Evolutionary conservation across 257 asterid species (phyloP), one percentile per base, ranked within the genome.

Genomic region (Jaltomata sinuosa): DNA sequence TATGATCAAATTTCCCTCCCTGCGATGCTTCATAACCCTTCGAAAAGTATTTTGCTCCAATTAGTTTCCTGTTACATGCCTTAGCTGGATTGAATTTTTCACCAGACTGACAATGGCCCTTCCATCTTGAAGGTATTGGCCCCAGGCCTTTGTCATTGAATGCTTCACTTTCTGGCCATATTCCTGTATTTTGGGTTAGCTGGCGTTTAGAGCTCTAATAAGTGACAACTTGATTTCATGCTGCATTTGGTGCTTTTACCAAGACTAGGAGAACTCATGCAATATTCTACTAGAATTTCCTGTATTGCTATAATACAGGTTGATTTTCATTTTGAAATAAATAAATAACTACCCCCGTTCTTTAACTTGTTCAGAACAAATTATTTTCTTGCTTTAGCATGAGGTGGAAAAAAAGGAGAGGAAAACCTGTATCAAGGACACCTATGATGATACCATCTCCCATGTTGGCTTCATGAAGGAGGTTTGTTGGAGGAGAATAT

Each of bases 401-500:
- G 62, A 54, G 62, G 27, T 21, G n/a, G 62, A 54, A 55, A 19
- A 54, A 54, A 52, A 54, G 25, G 27, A 34, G 22, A 34, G 34
- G 2, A 14, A 7, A 19, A 92, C 95, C 93, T 80, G 93, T 59
- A 74, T 91, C 96, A 1, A 91, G 69, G 61, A 92, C 86, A 15
- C 93, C 96, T 29, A 91, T 88, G 52, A 91, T 89, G 84, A 69
- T 82, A 19, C 87, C 91, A 71, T 90, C 96, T 6, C 96, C 96
- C 90, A 84, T 88, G 15, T 90, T 87, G 47, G 88, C 80, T 57
- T 87, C 64, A 32, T 83, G n/a, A 1, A 89, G 77, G 31, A 88
- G 90, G 83, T 87, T 86, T 14, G 79, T 19, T 3, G 25, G 45
- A 2, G 88, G 87, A 29, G 83, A 87, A 77, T 65, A 57, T 19